Evolutionary conservation across 2,329 filamentous ascomycete species (phyloP).

Genomic region (Ceratocystis ficicola): DNA sequence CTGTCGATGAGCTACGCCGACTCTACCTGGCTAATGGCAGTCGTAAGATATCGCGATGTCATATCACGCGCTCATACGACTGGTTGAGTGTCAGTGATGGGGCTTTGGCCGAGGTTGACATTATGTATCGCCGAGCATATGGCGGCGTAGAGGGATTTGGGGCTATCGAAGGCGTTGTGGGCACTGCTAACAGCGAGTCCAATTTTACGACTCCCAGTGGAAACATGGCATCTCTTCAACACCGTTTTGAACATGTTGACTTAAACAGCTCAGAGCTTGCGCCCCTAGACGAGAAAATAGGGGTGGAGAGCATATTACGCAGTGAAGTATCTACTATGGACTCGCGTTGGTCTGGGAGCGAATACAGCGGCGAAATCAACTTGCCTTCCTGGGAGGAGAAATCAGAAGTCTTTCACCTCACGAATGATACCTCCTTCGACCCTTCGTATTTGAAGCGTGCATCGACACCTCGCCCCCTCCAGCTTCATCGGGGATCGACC

Average conservation of each 20-base stretch:
- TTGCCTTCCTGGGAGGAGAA: conserved; percentile 24
- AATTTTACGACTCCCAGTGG: not conserved
- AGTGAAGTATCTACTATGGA: not conserved
- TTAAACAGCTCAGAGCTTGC: not conserved
- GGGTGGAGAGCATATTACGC: not conserved
- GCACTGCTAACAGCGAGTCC: not conserved
- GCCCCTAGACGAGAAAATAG: not conserved
- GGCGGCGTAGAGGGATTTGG: conserved; percentile 37
- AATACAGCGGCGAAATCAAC: conserved; percentile 17
- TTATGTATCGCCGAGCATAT: conserved; percentile 46
- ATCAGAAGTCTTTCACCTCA: conserved; percentile 22
- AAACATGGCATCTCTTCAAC: conserved; percentile 5
- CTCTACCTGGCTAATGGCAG: conserved; percentile 44
- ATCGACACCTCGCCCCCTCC: conserved; percentile 16
- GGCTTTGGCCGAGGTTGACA: conserved; percentile 43
- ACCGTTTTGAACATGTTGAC: not conserved
- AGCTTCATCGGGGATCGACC: conserved; percentile 8
- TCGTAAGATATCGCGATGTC: conserved; percentile 37
- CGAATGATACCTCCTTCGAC: not conserved
- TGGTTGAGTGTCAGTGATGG: conserved; percentile 42
- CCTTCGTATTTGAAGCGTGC: conserved; percentile 17
- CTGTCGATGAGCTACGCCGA: conserved; percentile 50
- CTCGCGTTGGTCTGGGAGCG: conserved; percentile 8
- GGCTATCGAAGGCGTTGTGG: conserved; percentile 33
- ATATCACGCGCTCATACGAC: conserved; percentile 44